Evolutionary conservation across 805 yeast species (phyloP).

Genomic region (Tetrapisispora arboricola): DNA sequence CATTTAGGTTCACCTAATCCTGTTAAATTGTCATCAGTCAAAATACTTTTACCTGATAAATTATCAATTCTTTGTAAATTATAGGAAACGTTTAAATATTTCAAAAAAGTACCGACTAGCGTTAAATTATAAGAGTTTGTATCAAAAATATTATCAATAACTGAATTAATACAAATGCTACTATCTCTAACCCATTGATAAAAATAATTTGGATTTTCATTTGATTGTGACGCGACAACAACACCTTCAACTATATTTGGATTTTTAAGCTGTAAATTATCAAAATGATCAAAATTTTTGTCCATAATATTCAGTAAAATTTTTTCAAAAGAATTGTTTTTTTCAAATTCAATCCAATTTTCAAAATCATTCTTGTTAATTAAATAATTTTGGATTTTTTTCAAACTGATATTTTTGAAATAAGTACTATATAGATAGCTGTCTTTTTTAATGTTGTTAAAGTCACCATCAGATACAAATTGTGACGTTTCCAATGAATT

Average conservation of each 20-base stretch:
- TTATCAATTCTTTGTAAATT: conserved; percentile 57
- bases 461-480: not conserved
- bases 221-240: conserved; percentile 80
- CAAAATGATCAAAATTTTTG: not conserved
- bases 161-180: conserved; percentile 64
- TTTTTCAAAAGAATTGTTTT: conserved; percentile 31
- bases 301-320: conserved; percentile 44
- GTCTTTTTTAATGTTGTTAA: too few relatives aligned
- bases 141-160: conserved; percentile 41
- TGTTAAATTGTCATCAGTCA: conserved; percentile 31
- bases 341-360: conserved; percentile 38
- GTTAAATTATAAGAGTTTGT: conserved; percentile 9
- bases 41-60: conserved; percentile 45
- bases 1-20: conserved; percentile 92
- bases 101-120: conserved; percentile 35
- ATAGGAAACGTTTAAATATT: conserved; percentile 51
- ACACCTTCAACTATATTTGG: conserved; percentile 38
- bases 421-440: too few relatives aligned
- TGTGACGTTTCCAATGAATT: not conserved
- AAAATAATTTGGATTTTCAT: conserved; percentile 60
- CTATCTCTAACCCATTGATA: conserved; percentile 89
- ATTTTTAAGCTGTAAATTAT: not conserved
- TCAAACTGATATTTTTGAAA: conserved; percentile 9
- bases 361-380: conserved; percentile 28
- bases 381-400: conserved; percentile 9